Conservation (phyloP, 768 basidiomycete species). For the Tricholoma hemisulphureum region DNA sequence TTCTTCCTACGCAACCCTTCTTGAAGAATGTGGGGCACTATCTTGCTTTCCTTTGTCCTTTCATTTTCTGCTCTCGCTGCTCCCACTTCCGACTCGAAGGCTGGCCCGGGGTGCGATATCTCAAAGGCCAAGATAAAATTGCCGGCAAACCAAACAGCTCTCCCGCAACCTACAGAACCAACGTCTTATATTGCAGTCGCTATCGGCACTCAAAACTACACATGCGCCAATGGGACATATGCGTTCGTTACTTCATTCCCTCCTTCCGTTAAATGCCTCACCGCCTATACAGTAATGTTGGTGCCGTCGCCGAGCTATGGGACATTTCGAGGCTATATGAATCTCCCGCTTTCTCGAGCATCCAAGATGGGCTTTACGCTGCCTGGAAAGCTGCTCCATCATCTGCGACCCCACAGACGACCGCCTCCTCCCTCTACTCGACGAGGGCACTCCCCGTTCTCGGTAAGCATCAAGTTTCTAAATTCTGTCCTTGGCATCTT, state of each 20-base stretch:
- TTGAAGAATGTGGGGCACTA: conserved; percentile 15
- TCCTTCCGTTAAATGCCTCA: not conserved
- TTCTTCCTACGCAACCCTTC: not conserved
- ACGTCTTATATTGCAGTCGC: conserved; percentile 44
- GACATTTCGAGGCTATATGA: conserved; percentile 51
- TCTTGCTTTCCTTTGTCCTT: conserved; percentile 8
- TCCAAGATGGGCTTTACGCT: conserved; percentile 30
- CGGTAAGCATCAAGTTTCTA: conserved; percentile 5
- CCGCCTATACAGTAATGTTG: conserved; percentile 35
- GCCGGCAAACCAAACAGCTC: conserved; percentile 29
- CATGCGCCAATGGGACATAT: conserved; percentile 45
- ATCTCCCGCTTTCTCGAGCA: conserved; percentile 23
- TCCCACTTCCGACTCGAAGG: too few species aligned
- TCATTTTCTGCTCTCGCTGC: conserved; percentile 16
- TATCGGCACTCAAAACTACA: conserved; percentile 57
- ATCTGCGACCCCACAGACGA: conserved; percentile 1
- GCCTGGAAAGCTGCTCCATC: conserved; percentile 25
- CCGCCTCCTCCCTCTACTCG: conserved; percentile 12
- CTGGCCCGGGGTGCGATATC: conserved; percentile 19
- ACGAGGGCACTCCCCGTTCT: conserved; percentile 21
- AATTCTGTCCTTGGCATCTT: not conserved
- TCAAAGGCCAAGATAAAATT: conserved; percentile 25
- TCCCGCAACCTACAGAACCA: conserved; percentile 33
- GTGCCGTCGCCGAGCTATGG: conserved; percentile 52
- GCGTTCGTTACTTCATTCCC: conserved; percentile 31